Base-by-base conservation (phyloP, 305 asterid genomes). In the Solanum hybrid region DNA sequence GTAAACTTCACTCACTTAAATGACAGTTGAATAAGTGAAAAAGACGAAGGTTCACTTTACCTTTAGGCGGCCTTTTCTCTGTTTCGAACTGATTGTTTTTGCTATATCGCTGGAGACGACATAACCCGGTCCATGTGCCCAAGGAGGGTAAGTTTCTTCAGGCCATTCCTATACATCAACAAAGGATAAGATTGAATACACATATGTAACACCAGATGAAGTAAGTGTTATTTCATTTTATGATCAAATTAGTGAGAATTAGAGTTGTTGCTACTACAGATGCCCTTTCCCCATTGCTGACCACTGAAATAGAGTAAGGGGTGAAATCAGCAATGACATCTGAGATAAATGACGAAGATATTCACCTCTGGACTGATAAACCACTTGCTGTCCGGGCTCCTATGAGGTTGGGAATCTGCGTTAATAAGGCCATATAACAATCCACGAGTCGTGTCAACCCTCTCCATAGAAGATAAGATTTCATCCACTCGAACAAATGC, bases 41-140 rank as follows among this genome's bases (percentile, higher is more conserved):
- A 1, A 40, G 71, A 13, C 3, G 10, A 31, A 32, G 35, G 60
- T 38, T 16, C 79, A 73, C 11, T 46, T 86, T 89, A 97, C 99
- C 98, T 96, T 97, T 79, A 97, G 93, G 42, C 71, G 91, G 32
- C 96, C 98, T 86, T 93, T 90, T 77, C 91, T 91, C 90, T 97
- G 94, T 80, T 91, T 94, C 93, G 90, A 94, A 92, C 94, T 93
- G 89, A 97, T 91, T 42, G 92, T 93, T 86, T 91, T 94, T 11
- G 99, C 99, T 92, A 96, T 95, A 87, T 97, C 98, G 46, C 92
- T 93, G 72, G 99, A 95, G 87, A 97, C 95, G 4, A 93, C 96
- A 81, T 97, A 97, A 56, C 99, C 99, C 14, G 99, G 99, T 90
- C 99, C 99, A 88, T 95, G 97, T n/a, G 99, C 99, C 96, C 96